Percentiles rank a stretch among this genome's conserved stretches.
These are phyloP conservation scores for Helicocarpus griseus DNA, from an alignment of 2,329 filamentous ascomycete genomes.

Conservation along the genomic window DNA sequence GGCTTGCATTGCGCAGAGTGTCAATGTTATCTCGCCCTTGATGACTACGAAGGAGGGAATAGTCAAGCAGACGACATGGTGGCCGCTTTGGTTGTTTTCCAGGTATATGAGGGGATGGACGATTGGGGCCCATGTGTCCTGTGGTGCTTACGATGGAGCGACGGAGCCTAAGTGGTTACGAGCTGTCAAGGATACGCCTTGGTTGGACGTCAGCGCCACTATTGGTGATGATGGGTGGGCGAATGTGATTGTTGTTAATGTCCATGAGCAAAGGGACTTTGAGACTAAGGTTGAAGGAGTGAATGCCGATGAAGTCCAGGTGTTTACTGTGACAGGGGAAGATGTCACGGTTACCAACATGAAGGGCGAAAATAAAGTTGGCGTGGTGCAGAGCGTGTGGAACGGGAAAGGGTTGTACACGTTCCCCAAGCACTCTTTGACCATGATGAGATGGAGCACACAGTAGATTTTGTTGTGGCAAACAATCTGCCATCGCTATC, in stretches of 20 bases:
- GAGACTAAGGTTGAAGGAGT: constrained; percentile 52
- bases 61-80: constrained; percentile 65
- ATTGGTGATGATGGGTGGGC: constrained; percentile 48
- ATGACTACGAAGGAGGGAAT: constrained; percentile 60
- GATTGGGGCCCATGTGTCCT: constrained; percentile 55
- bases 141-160: constrained; percentile 53
- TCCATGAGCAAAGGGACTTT: constrained; percentile 52
- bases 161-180: constrained; percentile 31
- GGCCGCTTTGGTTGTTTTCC: constrained; percentile 60
- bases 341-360: constrained; percentile 53
- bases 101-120: constrained; percentile 65
- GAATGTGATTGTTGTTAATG: constrained; percentile 64
- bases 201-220: constrained; percentile 35
- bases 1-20: constrained; percentile 68
- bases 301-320: constrained; percentile 41
- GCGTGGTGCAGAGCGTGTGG: constrained; percentile 53
- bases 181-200: constrained; percentile 55
- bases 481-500: background rate
- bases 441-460: constrained; percentile 50
- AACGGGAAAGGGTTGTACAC: constrained; percentile 51
- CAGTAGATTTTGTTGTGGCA: background rate
- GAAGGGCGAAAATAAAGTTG: constrained; percentile 52
- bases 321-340: constrained; percentile 54
- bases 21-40: constrained; percentile 68
- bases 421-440: constrained; percentile 63